Evolutionary conservation across 805 yeast species (phyloP), one percentile per base, ranked within the genome.

Genomic region (Hanseniaspora hatyaiensis): DNA sequence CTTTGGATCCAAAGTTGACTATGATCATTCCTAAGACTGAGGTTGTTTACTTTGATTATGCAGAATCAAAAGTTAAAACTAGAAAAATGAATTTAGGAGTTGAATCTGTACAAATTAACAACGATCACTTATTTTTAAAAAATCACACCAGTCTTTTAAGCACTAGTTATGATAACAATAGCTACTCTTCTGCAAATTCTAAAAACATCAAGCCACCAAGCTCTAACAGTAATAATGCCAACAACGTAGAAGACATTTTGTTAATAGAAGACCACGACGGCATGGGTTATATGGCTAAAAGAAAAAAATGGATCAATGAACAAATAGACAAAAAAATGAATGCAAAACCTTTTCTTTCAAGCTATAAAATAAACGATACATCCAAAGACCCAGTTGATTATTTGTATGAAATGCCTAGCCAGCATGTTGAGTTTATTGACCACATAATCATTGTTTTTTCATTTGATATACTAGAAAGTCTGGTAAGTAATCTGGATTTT

Each of bases 391-490:
- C 37, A 8, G 40, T 41, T 4, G 51, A 48, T 36, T 37, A 38
- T 28, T 16, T 48, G 5, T 48, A 20, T 37, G 47, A 48, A 20
- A 32, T 48, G 22, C 51, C 65, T 40, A 68, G 70, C 4, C 65
- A 70, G 47, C 80, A 71, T 51, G 59, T 58, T 18, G 70, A 69
- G 50, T 58, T 74, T 3, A 57, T 80, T 2, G 77, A 78, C 48
- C 70, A 71, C 24, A 66, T 78, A 50, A 65, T 69, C 0, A 61
- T 78, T 5, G 59, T 72, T 0, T 74, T 71, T 56, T 63, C 75
- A 2, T 66, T 75, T 59, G 87, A 81, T 55, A 62, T 77, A 2
- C 53, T 80, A 18, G 86, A 80, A 53, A 62, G 66, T 0, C 58
- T 76, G 15, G 55, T 64, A 23, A 44, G 57, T 50, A 56, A 61